Conservation (phyloP, 208 protist species). For the Phytomonas francai region DNA sequence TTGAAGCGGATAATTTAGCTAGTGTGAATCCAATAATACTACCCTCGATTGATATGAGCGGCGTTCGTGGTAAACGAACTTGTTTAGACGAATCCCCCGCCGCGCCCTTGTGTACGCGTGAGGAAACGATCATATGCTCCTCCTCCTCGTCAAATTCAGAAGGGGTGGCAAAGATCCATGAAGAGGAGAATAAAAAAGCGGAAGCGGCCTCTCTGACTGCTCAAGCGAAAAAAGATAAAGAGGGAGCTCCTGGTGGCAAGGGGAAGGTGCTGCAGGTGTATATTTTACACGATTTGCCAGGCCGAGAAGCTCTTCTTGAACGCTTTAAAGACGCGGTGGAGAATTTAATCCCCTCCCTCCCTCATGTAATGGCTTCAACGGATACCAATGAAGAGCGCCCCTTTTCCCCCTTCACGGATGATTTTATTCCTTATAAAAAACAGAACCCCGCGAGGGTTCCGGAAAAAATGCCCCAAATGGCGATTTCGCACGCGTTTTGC, state of each 20-base stretch:
- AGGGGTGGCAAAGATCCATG: neutral
- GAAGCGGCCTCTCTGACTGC: neutral
- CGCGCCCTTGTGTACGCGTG: no score
- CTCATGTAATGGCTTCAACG: neutral
- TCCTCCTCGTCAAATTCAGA: neutral
- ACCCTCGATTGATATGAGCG: no score
- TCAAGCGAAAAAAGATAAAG: no score
- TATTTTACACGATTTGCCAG: conserved; percentile 31
- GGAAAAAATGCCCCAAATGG: no score
- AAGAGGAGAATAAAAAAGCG: neutral
- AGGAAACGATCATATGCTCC: neutral
- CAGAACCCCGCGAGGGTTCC: no score
- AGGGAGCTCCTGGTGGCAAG: no score
- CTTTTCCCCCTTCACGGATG: no score
- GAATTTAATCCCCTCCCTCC: conserved; percentile 3
- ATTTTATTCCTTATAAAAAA: no score
- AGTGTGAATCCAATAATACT: no score
- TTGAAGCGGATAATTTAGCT: no score
- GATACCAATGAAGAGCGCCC: neutral
- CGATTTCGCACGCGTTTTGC: neutral
- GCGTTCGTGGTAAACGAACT: no score
- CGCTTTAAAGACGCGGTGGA: conserved; percentile 14
- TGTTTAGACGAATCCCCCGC: no score
- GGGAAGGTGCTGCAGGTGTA: conserved; percentile 20
- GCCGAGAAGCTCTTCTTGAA: conserved; percentile 16